Conservation (phyloP, 202 grass and related monocot genomes). For the Alloteropsis angusta region DNA sequence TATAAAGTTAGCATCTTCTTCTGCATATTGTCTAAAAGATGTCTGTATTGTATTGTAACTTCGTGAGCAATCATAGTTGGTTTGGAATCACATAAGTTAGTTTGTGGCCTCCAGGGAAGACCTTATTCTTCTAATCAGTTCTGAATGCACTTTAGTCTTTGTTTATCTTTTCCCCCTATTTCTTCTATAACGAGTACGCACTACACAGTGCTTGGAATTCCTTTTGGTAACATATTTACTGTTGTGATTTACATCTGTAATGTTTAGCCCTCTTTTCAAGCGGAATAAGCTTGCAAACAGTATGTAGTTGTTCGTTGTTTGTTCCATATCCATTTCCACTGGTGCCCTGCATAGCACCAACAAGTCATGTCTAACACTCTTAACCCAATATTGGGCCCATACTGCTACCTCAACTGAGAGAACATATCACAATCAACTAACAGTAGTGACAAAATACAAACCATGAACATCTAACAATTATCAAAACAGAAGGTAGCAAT, state of each 20-base stretch:
- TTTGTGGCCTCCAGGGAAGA: not conserved
- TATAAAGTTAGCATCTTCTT: not conserved
- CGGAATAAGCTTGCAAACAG: not conserved
- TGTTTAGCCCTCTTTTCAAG: not conserved
- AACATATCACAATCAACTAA: not conserved
- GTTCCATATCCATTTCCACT: not conserved
- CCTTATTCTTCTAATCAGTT: not conserved
- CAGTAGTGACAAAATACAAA: not conserved
- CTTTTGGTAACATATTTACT: not conserved
- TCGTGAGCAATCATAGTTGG: not conserved
- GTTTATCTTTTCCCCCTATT: not conserved
- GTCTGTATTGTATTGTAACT: not conserved
- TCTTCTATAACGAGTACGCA: not conserved
- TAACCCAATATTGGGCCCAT: not conserved
- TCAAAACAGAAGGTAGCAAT: not conserved
- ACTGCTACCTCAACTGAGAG: not conserved
- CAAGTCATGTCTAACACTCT: not conserved
- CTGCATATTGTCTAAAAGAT: not conserved
- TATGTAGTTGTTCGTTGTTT: slow-evolving; percentile 13
- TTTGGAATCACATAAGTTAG: not conserved
- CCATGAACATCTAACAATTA: not conserved
- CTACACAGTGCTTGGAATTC: not conserved
- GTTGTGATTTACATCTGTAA: not conserved
- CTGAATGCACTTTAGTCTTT: not conserved
- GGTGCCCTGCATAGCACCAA: not conserved